These are phyloP conservation scores for Wickerhamiella domercqiae DNA, from an alignment of 805 yeast species.

Conservation along the genomic window DNA sequence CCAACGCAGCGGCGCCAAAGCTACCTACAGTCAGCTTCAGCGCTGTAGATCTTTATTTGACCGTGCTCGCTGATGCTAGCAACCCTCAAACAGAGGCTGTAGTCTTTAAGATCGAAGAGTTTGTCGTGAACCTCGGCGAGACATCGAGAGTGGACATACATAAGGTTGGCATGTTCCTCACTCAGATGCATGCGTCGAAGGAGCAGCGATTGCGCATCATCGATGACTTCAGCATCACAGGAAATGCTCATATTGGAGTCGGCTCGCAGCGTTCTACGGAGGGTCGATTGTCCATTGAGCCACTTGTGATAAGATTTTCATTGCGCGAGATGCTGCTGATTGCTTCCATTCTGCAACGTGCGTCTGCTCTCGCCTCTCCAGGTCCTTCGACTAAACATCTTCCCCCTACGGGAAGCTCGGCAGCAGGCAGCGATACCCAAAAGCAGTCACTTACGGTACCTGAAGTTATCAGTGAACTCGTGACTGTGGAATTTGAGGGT, in stretches of 20 bases:
- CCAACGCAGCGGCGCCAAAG: background rate
- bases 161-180: slow-evolving; percentile 74
- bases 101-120: slow-evolving; percentile 74
- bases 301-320: slow-evolving; percentile 65
- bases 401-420: background rate
- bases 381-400: slow-evolving; percentile 17
- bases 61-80: slow-evolving; percentile 67
- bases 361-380: slow-evolving; percentile 26
- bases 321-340: slow-evolving; percentile 78
- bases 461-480: slow-evolving; percentile 50
- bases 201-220: slow-evolving; percentile 52
- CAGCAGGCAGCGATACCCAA: background rate
- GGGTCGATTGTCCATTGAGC: slow-evolving; percentile 61
- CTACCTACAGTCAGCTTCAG: slow-evolving; percentile 28
- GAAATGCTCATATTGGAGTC: slow-evolving; percentile 61
- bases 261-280: slow-evolving; percentile 42
- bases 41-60: slow-evolving; percentile 59
- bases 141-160: slow-evolving; percentile 51
- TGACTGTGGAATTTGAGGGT: slow-evolving; percentile 56
- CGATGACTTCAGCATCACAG: slow-evolving; percentile 75
- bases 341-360: slow-evolving; percentile 52
- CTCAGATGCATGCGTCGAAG: slow-evolving; percentile 56
- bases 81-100: slow-evolving; percentile 63
- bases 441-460: slow-evolving; percentile 13
- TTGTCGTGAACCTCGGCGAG: slow-evolving; percentile 52